Evolutionary conservation across 2,329 filamentous ascomycete genomes (phyloP).

Genomic region (Ceratocystis harringtonii): DNA sequence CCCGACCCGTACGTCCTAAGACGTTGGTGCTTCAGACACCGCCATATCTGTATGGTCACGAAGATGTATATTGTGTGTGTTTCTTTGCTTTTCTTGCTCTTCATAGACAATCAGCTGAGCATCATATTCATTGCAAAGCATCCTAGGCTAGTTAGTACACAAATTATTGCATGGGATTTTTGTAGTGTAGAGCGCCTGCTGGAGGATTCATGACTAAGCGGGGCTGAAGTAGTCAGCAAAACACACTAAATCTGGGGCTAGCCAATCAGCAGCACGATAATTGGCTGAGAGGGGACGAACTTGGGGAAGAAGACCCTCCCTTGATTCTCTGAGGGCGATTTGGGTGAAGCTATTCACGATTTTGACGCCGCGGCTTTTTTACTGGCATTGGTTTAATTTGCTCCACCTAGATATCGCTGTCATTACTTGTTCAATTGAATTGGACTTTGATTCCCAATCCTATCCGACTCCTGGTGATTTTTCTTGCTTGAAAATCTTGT

Average conservation of each 20-base stretch:
- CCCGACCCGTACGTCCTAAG: no score
- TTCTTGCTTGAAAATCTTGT: not conserved
- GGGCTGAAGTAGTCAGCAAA: not conserved
- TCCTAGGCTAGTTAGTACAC: no score
- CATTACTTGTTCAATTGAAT: not conserved
- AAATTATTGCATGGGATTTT: not conserved
- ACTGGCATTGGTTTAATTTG: not conserved
- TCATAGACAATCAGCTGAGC: no score
- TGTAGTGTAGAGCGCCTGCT: not conserved
- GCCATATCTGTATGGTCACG: no score
- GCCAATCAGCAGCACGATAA: not conserved
- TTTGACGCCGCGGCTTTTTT: not conserved
- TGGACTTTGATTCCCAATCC: not conserved
- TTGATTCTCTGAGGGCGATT: not conserved
- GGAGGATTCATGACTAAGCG: not conserved
- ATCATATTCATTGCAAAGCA: no score
- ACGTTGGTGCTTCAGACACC: no score
- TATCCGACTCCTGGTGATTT: not conserved
- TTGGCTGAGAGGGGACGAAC: not conserved
- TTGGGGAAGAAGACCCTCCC: not conserved
- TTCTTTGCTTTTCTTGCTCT: no score
- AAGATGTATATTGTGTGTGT: no score
- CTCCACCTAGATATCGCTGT: not conserved
- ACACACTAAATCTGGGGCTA: not conserved
- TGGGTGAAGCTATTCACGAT: conserved; percentile 4